These are phyloP conservation scores for Austroboletus niveus DNA, from an alignment of 1,284 basidiomycete genomes.

Conservation along the genomic window DNA sequence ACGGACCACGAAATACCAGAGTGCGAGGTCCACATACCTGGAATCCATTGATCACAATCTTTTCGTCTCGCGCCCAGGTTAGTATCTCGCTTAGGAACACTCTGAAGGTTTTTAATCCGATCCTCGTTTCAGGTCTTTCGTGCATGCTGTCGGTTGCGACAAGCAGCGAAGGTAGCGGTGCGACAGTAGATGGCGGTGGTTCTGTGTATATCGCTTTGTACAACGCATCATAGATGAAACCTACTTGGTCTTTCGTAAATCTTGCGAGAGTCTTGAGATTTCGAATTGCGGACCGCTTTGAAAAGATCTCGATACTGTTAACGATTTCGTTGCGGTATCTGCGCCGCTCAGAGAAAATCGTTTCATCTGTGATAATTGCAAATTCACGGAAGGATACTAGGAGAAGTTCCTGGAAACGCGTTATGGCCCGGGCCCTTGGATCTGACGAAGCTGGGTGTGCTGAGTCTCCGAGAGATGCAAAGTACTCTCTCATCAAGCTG, in stretches of 20 bases:
- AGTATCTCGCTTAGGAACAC: constrained; percentile 91
- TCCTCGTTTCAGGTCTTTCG: constrained; percentile 86
- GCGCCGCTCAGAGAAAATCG: constrained; percentile 85
- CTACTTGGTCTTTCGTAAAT: constrained; percentile 89
- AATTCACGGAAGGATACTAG: constrained; percentile 98
- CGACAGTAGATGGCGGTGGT: constrained; percentile 55
- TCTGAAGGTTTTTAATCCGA: constrained; percentile 85
- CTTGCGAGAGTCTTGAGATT: constrained; percentile 82
- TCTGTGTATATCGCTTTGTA: constrained; percentile 85
- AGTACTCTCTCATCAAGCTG: constrained; percentile 93
- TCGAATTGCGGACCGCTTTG: constrained; percentile 91
- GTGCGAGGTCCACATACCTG: constrained; percentile 50
- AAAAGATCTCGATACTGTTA: constrained; percentile 92
- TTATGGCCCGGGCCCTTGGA: constrained; percentile 90
- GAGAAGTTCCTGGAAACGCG: constrained; percentile 96
- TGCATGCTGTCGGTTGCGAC: constrained; percentile 55
- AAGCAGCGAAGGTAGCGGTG: constrained; percentile 50
- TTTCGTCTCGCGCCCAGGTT: constrained; percentile 96
- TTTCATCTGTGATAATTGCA: constrained; percentile 94
- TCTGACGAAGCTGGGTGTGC: constrained; percentile 91
- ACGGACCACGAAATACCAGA: constrained; percentile 4
- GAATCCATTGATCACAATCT: constrained; percentile 89
- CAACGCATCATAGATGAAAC: constrained; percentile 86
- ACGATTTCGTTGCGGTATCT: constrained; percentile 90
- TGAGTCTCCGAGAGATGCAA: constrained; percentile 89